Conservation (phyloP, 2,329 filamentous ascomycete species). For the Pestalotiopsis sp. region DNA sequence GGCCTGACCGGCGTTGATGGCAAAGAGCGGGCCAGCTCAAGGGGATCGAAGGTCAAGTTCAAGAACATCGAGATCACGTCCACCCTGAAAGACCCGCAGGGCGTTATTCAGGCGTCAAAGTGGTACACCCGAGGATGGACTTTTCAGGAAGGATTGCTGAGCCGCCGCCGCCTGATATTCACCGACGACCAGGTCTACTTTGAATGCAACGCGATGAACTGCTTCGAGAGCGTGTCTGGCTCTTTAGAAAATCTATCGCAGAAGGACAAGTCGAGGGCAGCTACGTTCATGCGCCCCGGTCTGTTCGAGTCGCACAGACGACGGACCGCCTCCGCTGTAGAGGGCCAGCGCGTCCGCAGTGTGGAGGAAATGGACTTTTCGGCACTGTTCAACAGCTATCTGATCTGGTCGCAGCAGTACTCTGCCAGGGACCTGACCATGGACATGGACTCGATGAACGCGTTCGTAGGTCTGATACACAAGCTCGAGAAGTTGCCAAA, state of each 20-base stretch:
- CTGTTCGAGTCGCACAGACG: background rate
- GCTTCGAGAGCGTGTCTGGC: background rate
- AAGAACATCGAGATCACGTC: background rate
- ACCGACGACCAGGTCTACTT: constrained; percentile 18
- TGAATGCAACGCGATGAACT: constrained; percentile 15
- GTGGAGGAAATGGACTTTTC: background rate
- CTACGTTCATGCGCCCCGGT: background rate
- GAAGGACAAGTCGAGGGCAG: background rate
- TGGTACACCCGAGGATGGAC: constrained; percentile 22
- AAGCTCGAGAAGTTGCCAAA: background rate
- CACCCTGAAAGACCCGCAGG: background rate
- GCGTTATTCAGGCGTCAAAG: constrained; percentile 13
- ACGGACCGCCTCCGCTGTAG: background rate
- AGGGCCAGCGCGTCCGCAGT: background rate
- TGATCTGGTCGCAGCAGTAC: background rate
- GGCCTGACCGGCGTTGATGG: background rate
- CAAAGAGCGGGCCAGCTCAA: background rate
- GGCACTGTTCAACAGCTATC: background rate
- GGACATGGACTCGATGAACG: background rate
- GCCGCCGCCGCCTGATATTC: constrained; percentile 14
- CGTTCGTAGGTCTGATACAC: background rate
- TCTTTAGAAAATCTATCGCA: background rate
- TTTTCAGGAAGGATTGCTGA: constrained; percentile 16
- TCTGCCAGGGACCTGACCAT: background rate
- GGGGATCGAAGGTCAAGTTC: background rate